Conservation (phyloP, 176 grass and related monocot species). For the Avena atlantica region DNA sequence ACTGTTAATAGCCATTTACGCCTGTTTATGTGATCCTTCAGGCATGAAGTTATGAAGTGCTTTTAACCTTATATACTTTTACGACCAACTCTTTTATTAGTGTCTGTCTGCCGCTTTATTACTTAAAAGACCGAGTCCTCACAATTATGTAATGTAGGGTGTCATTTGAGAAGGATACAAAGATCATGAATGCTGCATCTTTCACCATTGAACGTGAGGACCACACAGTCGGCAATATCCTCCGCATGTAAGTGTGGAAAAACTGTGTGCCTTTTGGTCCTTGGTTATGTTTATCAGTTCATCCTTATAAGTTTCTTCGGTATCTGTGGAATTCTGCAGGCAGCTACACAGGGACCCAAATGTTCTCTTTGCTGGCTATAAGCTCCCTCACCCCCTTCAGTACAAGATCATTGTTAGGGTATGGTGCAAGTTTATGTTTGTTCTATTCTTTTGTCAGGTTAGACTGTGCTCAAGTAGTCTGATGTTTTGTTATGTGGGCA, state of each 20-base stretch:
- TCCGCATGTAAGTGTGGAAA: conserved; percentile 42
- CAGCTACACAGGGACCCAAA: conserved; percentile 62
- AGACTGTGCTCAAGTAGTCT: neutral
- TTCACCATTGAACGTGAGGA: conserved; percentile 64
- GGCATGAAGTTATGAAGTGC: conserved; percentile 9
- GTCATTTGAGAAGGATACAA: conserved; percentile 59
- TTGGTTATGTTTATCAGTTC: conserved; percentile 11
- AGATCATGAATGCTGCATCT: conserved; percentile 60
- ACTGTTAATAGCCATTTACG: neutral
- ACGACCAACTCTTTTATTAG: neutral
- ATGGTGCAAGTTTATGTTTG: neutral
- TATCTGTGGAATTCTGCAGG: conserved; percentile 29
- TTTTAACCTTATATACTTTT: neutral
- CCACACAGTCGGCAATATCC: conserved; percentile 58
- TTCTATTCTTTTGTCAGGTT: neutral
- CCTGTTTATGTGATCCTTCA: neutral
- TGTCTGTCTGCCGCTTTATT: neutral
- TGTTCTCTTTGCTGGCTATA: conserved; percentile 65
- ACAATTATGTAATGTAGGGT: conserved; percentile 32
- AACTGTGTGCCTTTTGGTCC: neutral
- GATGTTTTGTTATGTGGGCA: conserved; percentile 18
- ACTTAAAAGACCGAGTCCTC: neutral
- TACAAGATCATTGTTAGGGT: conserved; percentile 64
- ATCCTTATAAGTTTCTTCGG: neutral
- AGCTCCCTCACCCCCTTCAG: conserved; percentile 48